These are phyloP conservation scores for Osmanthus fragrans DNA, from an alignment of 257 asterid genomes.

Conservation along the genomic window DNA sequence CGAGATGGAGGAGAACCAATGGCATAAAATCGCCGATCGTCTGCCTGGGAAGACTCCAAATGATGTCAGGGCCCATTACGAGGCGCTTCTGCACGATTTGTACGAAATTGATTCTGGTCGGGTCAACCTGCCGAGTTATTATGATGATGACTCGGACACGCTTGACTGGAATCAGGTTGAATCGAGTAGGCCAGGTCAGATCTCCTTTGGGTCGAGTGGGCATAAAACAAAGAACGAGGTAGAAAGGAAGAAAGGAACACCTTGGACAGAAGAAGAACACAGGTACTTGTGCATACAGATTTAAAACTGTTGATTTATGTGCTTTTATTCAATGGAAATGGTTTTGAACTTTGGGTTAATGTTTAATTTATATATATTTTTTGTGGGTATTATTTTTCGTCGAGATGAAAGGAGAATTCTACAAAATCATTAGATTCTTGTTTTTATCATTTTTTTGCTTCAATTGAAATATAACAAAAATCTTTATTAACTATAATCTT, in stretches of 20 bases:
- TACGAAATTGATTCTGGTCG: slow-evolving; percentile 68
- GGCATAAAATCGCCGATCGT: slow-evolving; percentile 53
- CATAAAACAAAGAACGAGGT: slow-evolving; percentile 43
- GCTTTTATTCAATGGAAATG: not conserved
- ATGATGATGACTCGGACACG: slow-evolving; percentile 29
- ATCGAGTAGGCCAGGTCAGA: slow-evolving; percentile 42
- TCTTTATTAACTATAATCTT: too few relatives aligned
- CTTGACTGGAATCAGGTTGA: slow-evolving; percentile 28
- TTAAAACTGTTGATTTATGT: not conserved
- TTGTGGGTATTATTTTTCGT: not conserved
- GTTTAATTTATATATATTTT: not conserved
- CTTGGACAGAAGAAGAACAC: slow-evolving; percentile 90
- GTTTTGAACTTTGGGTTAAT: not conserved
- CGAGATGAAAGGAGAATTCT: not conserved
- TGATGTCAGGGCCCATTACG: slow-evolving; percentile 58
- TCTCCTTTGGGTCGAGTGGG: slow-evolving; percentile 55
- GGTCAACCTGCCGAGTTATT: slow-evolving; percentile 58
- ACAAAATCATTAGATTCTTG: not conserved
- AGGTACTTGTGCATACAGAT: slow-evolving; percentile 27
- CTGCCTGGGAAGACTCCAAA: slow-evolving; percentile 51
- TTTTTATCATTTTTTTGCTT: not conserved
- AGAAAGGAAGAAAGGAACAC: slow-evolving; percentile 75
- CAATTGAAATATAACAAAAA: not conserved
- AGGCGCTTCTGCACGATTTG: slow-evolving; percentile 52
- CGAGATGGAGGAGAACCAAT: slow-evolving; percentile 45